Conservation (phyloP, 345 rosid species). For the Salix exigua region DNA sequence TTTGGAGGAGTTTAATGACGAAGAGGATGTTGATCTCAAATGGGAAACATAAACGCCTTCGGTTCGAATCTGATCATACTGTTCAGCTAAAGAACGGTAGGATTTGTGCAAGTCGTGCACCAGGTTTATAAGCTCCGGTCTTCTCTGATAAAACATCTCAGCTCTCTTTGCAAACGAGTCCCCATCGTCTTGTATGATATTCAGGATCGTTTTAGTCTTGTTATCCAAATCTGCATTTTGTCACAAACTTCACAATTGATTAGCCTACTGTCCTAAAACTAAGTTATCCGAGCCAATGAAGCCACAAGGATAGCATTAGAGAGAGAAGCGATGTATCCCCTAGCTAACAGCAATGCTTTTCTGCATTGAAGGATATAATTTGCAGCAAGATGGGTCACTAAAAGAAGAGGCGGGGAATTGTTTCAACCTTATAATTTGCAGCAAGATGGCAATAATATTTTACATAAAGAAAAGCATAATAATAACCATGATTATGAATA, state of each 20-base stretch:
- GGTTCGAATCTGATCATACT: conserved; percentile 15
- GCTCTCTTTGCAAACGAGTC: conserved; percentile 26
- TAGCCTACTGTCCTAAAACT: not conserved
- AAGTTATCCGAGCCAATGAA: not conserved
- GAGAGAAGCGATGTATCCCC: not conserved
- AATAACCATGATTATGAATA: not conserved
- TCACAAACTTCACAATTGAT: not conserved
- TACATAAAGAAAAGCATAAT: not conserved
- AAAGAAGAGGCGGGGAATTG: not conserved
- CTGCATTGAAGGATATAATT: not conserved
- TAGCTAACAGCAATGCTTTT: not conserved
- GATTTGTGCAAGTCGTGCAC: conserved; percentile 17
- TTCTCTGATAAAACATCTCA: conserved; percentile 21
- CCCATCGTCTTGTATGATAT: conserved; percentile 22
- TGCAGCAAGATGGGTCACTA: not conserved
- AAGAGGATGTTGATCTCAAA: not conserved
- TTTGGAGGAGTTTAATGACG: not conserved
- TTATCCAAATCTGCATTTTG: conserved; percentile 22
- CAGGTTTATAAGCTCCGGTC: conserved; percentile 20
- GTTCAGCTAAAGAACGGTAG: conserved; percentile 18
- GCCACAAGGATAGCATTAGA: not conserved
- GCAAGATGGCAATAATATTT: not conserved
- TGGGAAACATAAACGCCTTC: not conserved
- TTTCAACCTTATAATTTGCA: not conserved
- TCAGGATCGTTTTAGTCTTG: conserved; percentile 11